These are phyloP conservation scores for Terana coerulea DNA, from an alignment of 768 basidiomycete species.

Conservation along the genomic window DNA sequence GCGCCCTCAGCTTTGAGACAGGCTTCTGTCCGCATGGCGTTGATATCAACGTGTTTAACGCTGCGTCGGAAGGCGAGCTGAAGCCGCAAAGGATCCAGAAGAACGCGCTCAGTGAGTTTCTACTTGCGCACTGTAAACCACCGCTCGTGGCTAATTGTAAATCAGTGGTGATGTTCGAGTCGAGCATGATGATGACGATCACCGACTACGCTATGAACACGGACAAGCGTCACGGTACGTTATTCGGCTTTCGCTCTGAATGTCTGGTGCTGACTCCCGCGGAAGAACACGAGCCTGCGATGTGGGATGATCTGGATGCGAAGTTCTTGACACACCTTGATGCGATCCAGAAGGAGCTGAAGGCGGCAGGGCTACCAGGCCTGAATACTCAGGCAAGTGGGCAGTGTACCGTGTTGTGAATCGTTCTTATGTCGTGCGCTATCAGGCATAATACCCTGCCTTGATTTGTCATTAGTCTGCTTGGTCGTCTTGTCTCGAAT, in stretches of 20 bases:
- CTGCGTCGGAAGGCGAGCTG: slow-evolving; percentile 50
- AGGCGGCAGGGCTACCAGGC: slow-evolving; percentile 19
- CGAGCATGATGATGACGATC: slow-evolving; percentile 57
- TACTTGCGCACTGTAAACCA: background rate
- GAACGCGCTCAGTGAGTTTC: slow-evolving; percentile 45
- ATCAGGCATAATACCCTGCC: no score
- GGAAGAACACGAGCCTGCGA: slow-evolving; percentile 57
- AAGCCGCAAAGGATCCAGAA: slow-evolving; percentile 48
- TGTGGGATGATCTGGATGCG: slow-evolving; percentile 60
- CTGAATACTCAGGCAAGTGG: no score
- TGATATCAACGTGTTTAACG: slow-evolving; percentile 47
- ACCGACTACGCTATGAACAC: slow-evolving; percentile 64
- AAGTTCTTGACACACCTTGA: slow-evolving; percentile 57
- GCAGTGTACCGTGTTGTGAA: no score
- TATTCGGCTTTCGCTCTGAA: background rate
- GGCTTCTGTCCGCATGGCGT: slow-evolving; percentile 66
- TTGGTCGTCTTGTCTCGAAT: no score
- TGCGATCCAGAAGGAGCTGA: slow-evolving; percentile 40
- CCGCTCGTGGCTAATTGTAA: background rate
- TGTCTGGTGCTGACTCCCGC: background rate
- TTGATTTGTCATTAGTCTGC: no score
- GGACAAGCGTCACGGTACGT: slow-evolving; percentile 54
- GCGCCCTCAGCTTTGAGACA: slow-evolving; percentile 59
- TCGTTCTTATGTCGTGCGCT: no score
- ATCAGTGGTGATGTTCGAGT: slow-evolving; percentile 61